phyloP scores from a whole-genome alignment of 805 yeast genomes.

The Metschnikowia aberdeeniae region DNA sequence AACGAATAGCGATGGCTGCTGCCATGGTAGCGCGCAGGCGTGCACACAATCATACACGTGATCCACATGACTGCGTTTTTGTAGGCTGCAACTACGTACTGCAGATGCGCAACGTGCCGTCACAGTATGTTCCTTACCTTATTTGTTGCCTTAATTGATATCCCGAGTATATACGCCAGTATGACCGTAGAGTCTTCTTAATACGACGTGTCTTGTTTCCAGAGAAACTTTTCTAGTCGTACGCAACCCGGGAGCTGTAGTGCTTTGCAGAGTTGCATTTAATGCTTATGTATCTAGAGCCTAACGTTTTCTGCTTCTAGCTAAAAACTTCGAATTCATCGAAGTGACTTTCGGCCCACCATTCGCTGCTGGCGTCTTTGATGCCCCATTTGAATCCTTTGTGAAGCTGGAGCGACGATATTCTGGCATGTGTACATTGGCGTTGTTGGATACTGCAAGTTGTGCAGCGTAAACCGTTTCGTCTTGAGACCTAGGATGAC shows the following conservation, averaged over 20 bases:
- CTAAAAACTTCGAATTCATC: slow-evolving; percentile 58
- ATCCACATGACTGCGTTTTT: slow-evolving; percentile 6
- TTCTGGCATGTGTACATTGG: slow-evolving; percentile 20
- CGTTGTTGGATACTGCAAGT: slow-evolving; percentile 36
- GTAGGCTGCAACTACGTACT: not conserved
- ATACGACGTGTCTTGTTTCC: no score
- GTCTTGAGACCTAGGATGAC: slow-evolving; percentile 9
- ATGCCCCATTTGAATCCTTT: not conserved
- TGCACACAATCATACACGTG: slow-evolving; percentile 6
- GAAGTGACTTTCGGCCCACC: slow-evolving; percentile 40
- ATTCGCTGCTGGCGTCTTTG: not conserved
- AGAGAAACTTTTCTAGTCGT: not conserved
- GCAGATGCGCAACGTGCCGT: not conserved
- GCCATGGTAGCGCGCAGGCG: slow-evolving; percentile 1
- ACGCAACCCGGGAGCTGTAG: not conserved
- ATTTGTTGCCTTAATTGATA: no score
- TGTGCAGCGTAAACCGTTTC: slow-evolving; percentile 43
- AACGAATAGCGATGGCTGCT: slow-evolving; percentile 7
- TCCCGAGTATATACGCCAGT: no score
- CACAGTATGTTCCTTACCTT: no score
- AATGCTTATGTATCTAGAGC: not conserved
- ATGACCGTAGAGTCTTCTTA: no score
- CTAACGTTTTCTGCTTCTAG: slow-evolving; percentile 45
- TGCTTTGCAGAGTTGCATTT: not conserved
- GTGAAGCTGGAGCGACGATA: slow-evolving; percentile 36